Percentiles rank a stretch among this genome's conserved stretches.
Conservation (phyloP, 768 basidiomycete genomes). For the Tubosaeta sp. region DNA sequence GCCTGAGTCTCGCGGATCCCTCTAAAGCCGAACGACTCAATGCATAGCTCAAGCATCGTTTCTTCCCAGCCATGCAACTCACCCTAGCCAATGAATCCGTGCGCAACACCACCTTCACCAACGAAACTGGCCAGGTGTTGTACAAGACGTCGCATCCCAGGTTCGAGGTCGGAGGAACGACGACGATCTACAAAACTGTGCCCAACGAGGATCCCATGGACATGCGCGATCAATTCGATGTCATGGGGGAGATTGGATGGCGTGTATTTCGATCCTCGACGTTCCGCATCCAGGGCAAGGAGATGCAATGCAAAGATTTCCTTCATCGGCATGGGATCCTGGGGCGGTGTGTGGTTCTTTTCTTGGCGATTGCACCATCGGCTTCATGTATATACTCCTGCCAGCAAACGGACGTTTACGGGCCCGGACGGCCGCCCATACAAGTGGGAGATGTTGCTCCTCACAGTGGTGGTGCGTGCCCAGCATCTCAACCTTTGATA, state of each 20-base stretch:
- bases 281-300: slow-evolving; percentile 27
- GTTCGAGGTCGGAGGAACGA: slow-evolving; percentile 9
- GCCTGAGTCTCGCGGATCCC: not conserved
- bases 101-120: slow-evolving; percentile 18
- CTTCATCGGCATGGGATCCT: slow-evolving; percentile 14
- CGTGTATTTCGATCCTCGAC: slow-evolving; percentile 20
- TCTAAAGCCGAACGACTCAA: not conserved
- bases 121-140: slow-evolving; percentile 21
- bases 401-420: slow-evolving; percentile 23
- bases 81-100: slow-evolving; percentile 17
- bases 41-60: not conserved
- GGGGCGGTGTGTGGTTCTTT: slow-evolving; percentile 10
- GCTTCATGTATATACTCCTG: not conserved
- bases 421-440: slow-evolving; percentile 31
- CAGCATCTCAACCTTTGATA: not conserved
- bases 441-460: slow-evolving; percentile 25
- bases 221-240: slow-evolving; percentile 26
- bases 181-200: slow-evolving; percentile 20
- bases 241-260: slow-evolving; percentile 34
- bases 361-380: not conserved
- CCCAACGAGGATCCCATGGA: slow-evolving; percentile 14
- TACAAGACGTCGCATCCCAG: slow-evolving; percentile 21
- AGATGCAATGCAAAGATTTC: slow-evolving; percentile 21
- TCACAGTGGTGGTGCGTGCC: slow-evolving; percentile 8
- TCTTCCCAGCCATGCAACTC: slow-evolving; percentile 12